Evolutionary conservation across 768 basidiomycete species (phyloP), one percentile per base, ranked within the genome.

Genomic region (Tulasnella calospora): DNA sequence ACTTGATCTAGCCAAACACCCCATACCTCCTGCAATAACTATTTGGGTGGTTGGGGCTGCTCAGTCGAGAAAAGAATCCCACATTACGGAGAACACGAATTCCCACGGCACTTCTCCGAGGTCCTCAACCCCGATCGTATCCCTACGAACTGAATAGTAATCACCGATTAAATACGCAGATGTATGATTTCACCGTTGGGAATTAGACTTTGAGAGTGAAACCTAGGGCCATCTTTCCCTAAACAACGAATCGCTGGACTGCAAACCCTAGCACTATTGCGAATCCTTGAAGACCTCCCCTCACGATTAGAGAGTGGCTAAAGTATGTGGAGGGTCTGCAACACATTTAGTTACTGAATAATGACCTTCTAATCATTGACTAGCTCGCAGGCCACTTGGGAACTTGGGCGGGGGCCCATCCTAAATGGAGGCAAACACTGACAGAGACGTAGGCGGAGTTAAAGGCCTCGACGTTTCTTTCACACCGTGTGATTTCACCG

Each of bases 31-130:
- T 35, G 33, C 30, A 67, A 67, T 67, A 67, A 33, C 61, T 67
- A 67, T 67, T 67, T 35, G 61, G 61, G 61, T 67, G 61, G 61
- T 67, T 67, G 61, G 61, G 27, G 61, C 61, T 67, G 30, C 61
- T 67, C 61, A 67, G 61, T 67, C 61, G 30, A 35, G 30, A 67
- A 27, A 67, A 27, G 27, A 67, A 67, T 67, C 61, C 33, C 61
- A 67, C 61, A 67, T 67, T 3, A 27, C 61, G 61, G 61, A 33
- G 61, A 67, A 35, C 30, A 33, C 4, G 7, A 30, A 33, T 27
- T 67, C 61, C 33, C 61, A 67, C 61, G 61, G 47, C 47, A 51
- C 47, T 21, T 33, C 61, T 3, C 61, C 27, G 61, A 13, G 51
- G 23, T 57, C 7, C 17, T 13, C 23, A 57, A 23, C 23, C 27